Conservation (phyloP, 306 rosid genomes). For the Rosa multiflora region DNA sequence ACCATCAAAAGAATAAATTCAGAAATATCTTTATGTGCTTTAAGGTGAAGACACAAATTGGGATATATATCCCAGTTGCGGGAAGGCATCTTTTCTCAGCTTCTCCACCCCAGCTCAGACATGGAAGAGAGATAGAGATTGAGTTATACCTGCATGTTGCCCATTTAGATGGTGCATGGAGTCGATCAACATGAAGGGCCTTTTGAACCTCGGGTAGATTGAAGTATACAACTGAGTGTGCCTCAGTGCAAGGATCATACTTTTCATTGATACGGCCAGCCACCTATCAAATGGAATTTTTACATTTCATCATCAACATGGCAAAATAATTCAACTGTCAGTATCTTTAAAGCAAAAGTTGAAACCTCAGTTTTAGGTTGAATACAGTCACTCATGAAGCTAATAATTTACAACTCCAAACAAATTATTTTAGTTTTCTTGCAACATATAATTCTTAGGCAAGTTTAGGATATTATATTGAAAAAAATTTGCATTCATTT, state of each 20-base stretch:
- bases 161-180: slow-evolving; percentile 64
- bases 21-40: neutral
- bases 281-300: slow-evolving; percentile 38
- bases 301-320: slow-evolving; percentile 23
- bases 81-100: neutral
- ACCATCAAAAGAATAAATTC: neutral
- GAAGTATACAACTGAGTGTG: slow-evolving; percentile 61
- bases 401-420: neutral
- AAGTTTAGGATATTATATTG: neutral
- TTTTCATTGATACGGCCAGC: slow-evolving; percentile 44
- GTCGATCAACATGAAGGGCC: slow-evolving; percentile 65
- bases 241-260: slow-evolving; percentile 95
- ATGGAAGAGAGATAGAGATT: neutral
- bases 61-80: neutral
- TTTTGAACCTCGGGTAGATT: slow-evolving; percentile 77
- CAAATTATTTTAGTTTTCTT: neutral
- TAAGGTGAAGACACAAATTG: neutral
- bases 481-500: neutral
- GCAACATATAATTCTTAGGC: neutral
- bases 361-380: neutral
- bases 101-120: neutral
- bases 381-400: neutral
- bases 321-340: neutral
- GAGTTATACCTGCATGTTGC: slow-evolving; percentile 72
- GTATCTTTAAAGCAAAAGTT: slow-evolving; percentile 5